Base-by-base conservation (phyloP, 2,329 filamentous ascomycete genomes). In the Orbilia quercus region DNA sequence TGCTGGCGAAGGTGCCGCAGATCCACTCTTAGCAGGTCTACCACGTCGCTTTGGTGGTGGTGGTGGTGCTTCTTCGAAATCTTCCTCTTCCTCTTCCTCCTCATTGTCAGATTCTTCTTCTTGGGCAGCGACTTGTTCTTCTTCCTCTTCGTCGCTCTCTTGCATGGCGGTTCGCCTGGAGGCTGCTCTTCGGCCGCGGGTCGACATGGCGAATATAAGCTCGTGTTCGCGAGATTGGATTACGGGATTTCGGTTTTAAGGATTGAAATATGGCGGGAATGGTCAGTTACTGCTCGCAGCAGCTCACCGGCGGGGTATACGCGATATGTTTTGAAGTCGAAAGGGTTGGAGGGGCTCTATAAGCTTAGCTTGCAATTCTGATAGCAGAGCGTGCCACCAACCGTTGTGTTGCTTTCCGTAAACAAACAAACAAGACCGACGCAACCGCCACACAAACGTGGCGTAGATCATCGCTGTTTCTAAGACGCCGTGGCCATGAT, bases 1-100 rank as follows among this genome's bases (percentile, higher is more conserved):
- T 12, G 60, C 48, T 34, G 69, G 69, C 34, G 66, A 64, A 6
- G 53, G 28, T 22, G 69, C 59, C 9, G 69, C 38, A 20, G 69
- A 28, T 11, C 53, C 55, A 16, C 14, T 44, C 40, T 54, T 66
- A 25, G 69, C 38, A n/a, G 69, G 69, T 48, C 69, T 66, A 22
- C 69, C 69, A 36, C 69, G 60, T 51, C 60, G 62, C 36, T 73
- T 73, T 34, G 69, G 60, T 12, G 69, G 60, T 7, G 60, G 69
- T 14, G 59, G 54, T n/a, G 60, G 53, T 9, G 51, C 67, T 62
- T 65, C 60, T 18, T 73, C 53, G 5, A 47, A 25, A 9, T 66
- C 60, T 7, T 58, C 53, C 3, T 66, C 54, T n/a, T 73, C 51
- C 2, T 64, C 66, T 6, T 72, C 44, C 22, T 64, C 42, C 16